Conservation (phyloP, 345 rosid species). For the Stellera chamaejasme region DNA sequence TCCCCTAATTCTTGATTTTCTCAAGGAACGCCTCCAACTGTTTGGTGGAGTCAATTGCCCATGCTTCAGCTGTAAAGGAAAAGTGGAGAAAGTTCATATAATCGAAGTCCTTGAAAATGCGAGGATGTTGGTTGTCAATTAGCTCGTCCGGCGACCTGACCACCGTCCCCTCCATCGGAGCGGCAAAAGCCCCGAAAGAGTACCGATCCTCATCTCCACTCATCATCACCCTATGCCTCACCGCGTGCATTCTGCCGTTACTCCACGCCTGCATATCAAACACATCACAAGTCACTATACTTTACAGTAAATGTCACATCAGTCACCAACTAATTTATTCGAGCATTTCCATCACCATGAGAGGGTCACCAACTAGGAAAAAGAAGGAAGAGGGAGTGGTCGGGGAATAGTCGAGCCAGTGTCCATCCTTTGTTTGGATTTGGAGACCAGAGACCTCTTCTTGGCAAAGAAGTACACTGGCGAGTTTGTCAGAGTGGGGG, state of each 20-base stretch:
- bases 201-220: conserved; percentile 12
- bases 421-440: no score
- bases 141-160: conserved; percentile 9
- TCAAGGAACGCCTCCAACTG: background rate
- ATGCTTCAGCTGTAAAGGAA: background rate
- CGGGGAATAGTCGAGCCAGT: no score
- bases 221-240: conserved; percentile 10
- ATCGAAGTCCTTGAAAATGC: conserved; percentile 13
- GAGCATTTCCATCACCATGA: no score
- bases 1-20: no score
- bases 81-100: conserved; percentile 4
- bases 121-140: conserved; percentile 10
- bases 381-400: no score
- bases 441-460: no score
- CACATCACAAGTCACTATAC: no score
- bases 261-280: conserved; percentile 8
- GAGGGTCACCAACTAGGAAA: no score
- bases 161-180: conserved; percentile 5
- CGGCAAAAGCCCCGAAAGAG: conserved; percentile 3
- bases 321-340: no score
- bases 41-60: background rate
- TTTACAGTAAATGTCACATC: no score
- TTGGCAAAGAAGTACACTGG: no score
- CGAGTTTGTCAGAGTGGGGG: no score
- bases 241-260: conserved; percentile 15